Conservation (phyloP, 2,329 filamentous ascomycete genomes). For the Pseudocercospora ulei region DNA sequence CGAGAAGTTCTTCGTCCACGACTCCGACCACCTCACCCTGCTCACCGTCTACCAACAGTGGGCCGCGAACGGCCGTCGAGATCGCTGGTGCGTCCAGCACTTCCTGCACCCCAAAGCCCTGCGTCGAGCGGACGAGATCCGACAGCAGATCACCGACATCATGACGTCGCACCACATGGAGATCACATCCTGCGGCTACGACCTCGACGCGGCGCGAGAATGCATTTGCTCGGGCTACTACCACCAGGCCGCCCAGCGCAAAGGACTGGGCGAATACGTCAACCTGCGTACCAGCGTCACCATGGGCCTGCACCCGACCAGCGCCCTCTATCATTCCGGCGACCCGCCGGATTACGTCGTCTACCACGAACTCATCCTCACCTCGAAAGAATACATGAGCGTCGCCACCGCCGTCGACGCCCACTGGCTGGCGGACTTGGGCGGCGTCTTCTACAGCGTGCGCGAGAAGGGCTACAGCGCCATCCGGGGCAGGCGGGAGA, state of each 20-base stretch:
- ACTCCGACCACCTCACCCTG: conserved; percentile 91
- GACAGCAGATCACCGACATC: conserved; percentile 86
- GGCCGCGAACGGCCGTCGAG: conserved; percentile 80
- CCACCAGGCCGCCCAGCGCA: conserved; percentile 91
- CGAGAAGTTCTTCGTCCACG: conserved; percentile 97
- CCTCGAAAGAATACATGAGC: conserved; percentile 95
- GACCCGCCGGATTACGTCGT: conserved; percentile 95
- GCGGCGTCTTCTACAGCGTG: conserved; percentile 92
- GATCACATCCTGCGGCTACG: conserved; percentile 79
- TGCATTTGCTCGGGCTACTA: conserved; percentile 98
- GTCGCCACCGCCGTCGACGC: conserved; percentile 94
- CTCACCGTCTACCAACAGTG: conserved; percentile 94
- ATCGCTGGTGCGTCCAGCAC: conserved; percentile 85
- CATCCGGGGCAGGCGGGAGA: conserved; percentile 25
- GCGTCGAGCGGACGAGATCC: conserved; percentile 82
- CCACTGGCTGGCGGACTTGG: conserved; percentile 91
- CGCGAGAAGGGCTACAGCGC: conserved; percentile 76
- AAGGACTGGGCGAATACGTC: conserved; percentile 94
- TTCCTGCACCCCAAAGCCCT: conserved; percentile 94
- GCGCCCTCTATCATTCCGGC: conserved; percentile 80
- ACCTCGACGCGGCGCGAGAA: conserved; percentile 91
- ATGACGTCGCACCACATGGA: conserved; percentile 89
- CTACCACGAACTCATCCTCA: conserved; percentile 95
- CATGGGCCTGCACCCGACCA: conserved; percentile 89
- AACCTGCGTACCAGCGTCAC: conserved; percentile 91